These are phyloP conservation scores for Scleroderma citrinum DNA, from an alignment of 768 basidiomycete species.

Conservation along the genomic window DNA sequence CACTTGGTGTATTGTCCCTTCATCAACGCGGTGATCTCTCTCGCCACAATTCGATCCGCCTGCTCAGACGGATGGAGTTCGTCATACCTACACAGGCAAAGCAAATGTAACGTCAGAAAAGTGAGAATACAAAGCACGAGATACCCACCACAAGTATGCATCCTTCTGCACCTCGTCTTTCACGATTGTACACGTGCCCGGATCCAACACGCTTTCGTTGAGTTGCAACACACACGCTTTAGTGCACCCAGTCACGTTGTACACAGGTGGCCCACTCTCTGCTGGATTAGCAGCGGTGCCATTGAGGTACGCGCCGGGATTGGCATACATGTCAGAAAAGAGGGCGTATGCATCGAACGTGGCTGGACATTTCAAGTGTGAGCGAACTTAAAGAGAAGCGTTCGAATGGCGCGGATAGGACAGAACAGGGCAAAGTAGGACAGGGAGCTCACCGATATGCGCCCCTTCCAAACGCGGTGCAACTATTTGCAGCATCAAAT, in stretches of 20 bases:
- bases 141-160: constrained; percentile 54
- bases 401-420: background rate
- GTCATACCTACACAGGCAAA: constrained; percentile 25
- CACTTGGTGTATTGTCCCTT: constrained; percentile 38
- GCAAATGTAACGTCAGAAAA: background rate
- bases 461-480: constrained; percentile 44
- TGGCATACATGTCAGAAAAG: constrained; percentile 51
- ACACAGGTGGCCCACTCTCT: constrained; percentile 33
- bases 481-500: constrained; percentile 45
- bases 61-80: constrained; percentile 61
- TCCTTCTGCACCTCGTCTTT: constrained; percentile 36
- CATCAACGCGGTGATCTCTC: constrained; percentile 44
- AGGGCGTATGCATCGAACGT: constrained; percentile 58
- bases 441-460: constrained; percentile 45
- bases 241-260: constrained; percentile 49
- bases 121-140: background rate
- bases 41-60: constrained; percentile 46
- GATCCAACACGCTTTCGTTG: constrained; percentile 18
- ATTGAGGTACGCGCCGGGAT: constrained; percentile 51
- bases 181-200: constrained; percentile 29
- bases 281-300: constrained; percentile 33
- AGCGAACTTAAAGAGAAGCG: background rate
- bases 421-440: background rate
- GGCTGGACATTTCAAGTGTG: constrained; percentile 27
- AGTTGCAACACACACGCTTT: constrained; percentile 39